A percentile compares a stretch with the other conserved stretches of the same genome.
These are phyloP conservation scores for Delphinella strobiligena DNA, from an alignment of 2,329 filamentous ascomycete species.

Conservation along the genomic window DNA sequence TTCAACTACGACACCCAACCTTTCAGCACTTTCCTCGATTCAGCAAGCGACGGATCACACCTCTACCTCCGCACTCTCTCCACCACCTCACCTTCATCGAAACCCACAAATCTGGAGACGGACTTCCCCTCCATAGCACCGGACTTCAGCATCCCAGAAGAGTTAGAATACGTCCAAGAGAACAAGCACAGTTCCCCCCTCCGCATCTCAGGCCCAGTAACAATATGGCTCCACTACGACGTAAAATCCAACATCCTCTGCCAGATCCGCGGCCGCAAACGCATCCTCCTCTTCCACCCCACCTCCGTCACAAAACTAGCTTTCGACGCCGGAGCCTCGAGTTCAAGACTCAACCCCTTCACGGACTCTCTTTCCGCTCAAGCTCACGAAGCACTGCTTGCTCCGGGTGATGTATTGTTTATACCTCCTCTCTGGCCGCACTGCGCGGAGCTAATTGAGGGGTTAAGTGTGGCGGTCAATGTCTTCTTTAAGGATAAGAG, in stretches of 20 bases:
- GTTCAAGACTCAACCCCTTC: conserved; percentile 66
- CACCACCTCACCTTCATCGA: conserved; percentile 51
- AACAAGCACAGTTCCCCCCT: conserved; percentile 67
- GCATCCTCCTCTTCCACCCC: conserved; percentile 67
- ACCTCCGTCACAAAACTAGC: conserved; percentile 56
- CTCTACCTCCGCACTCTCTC: conserved; percentile 75
- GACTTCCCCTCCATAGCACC: conserved; percentile 60
- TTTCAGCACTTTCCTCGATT: conserved; percentile 55
- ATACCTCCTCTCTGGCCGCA: conserved; percentile 79
- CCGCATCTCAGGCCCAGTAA: conserved; percentile 65
- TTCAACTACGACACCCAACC: conserved; percentile 60
- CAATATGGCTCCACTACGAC: conserved; percentile 87
- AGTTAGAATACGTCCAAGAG: conserved; percentile 46
- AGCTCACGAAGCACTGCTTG: conserved; percentile 49
- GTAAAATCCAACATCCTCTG: conserved; percentile 82
- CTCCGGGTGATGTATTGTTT: conserved; percentile 65
- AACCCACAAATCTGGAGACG: conserved; percentile 53
- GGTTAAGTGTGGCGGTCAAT: conserved; percentile 68
- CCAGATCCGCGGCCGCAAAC: conserved; percentile 63
- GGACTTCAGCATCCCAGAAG: conserved; percentile 58
- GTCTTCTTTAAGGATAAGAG: conserved; percentile 62
- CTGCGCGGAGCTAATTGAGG: conserved; percentile 43
- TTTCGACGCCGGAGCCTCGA: conserved; percentile 67
- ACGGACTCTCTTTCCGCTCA: conserved; percentile 12
- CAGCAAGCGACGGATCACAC: conserved; percentile 45